These are phyloP conservation scores for Ustilaginoidea virens DNA, from an alignment of 2,329 filamentous ascomycete genomes.

Conservation along the genomic window DNA sequence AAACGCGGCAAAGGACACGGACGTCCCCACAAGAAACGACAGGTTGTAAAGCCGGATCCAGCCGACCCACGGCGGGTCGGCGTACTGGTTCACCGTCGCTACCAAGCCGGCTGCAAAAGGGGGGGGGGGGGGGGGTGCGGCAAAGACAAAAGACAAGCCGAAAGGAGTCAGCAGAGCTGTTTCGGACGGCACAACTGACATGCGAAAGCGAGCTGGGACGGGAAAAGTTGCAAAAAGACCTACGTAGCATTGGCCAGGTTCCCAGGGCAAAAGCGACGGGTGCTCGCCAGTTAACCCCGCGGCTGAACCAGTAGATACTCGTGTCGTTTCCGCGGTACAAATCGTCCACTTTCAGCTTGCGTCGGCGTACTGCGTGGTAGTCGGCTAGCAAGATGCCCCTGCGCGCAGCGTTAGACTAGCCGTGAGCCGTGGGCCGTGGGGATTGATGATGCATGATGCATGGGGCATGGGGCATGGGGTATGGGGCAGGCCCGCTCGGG, in stretches of 20 bases:
- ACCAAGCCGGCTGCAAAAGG: slow-evolving; percentile 12
- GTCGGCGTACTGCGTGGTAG: slow-evolving; percentile 15
- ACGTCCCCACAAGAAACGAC: slow-evolving; percentile 23
- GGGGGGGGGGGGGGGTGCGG: no score
- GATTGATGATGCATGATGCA: no score
- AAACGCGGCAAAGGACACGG: slow-evolving; percentile 3
- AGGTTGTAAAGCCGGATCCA: slow-evolving; percentile 24
- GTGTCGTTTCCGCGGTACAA: slow-evolving; percentile 16
- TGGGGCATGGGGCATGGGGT: no score
- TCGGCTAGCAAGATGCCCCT: slow-evolving; percentile 15
- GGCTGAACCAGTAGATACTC: slow-evolving; percentile 21
- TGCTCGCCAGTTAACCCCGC: slow-evolving; percentile 21
- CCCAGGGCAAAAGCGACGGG: slow-evolving; percentile 16
- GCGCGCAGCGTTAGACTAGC: no score
- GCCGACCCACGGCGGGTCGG: slow-evolving; percentile 9
- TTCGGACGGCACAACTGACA: no score
- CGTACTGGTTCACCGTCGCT: slow-evolving; percentile 9
- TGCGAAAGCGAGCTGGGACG: no score
- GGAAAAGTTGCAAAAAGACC: background rate
- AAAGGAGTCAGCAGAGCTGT: no score
- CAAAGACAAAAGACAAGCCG: no score
- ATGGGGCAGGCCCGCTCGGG: no score
- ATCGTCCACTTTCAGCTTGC: slow-evolving; percentile 20
- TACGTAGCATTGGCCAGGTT: slow-evolving; percentile 12
- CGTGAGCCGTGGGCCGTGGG: no score